These are phyloP conservation scores for Hirsutella minnesotensis DNA, from an alignment of 2,329 filamentous ascomycete species.

Conservation along the genomic window DNA sequence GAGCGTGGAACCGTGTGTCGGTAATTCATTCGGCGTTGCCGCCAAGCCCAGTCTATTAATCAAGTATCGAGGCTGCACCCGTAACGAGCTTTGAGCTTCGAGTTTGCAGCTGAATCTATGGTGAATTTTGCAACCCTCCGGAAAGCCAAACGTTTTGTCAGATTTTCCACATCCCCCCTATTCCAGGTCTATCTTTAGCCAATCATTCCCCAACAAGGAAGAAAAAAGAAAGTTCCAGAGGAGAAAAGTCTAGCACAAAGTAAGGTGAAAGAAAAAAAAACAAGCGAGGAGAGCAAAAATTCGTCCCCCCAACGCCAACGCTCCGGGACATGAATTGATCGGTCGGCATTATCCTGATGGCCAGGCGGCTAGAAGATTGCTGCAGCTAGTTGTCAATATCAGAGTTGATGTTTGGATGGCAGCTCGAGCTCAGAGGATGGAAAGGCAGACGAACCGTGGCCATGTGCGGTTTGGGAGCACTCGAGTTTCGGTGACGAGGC, in stretches of 20 bases:
- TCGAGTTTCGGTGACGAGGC: neutral
- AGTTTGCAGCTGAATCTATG: neutral
- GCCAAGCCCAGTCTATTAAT: neutral
- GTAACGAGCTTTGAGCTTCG: neutral
- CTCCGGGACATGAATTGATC: neutral
- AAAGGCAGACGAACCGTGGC: too few species aligned
- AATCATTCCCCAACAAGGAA: neutral
- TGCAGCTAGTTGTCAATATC: neutral
- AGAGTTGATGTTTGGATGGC: neutral
- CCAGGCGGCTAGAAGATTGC: neutral
- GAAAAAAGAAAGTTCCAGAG: neutral
- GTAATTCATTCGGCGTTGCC: slow-evolving; percentile 1
- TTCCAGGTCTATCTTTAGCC: slow-evolving; percentile 2
- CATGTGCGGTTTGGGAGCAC: too few species aligned
- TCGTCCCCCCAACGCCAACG: neutral
- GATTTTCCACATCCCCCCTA: neutral
- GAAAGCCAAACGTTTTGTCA: neutral
- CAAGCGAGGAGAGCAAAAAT: neutral
- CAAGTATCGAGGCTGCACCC: neutral
- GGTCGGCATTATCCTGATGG: neutral
- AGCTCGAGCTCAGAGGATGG: too few species aligned
- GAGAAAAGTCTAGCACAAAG: neutral
- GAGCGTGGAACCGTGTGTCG: too few species aligned
- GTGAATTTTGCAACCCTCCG: neutral
- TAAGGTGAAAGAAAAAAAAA: neutral